Percentiles rank a stretch among this genome's conserved stretches.
Conservation (phyloP, 176 grass and related monocot genomes). For the Metroxylon sagu region DNA sequence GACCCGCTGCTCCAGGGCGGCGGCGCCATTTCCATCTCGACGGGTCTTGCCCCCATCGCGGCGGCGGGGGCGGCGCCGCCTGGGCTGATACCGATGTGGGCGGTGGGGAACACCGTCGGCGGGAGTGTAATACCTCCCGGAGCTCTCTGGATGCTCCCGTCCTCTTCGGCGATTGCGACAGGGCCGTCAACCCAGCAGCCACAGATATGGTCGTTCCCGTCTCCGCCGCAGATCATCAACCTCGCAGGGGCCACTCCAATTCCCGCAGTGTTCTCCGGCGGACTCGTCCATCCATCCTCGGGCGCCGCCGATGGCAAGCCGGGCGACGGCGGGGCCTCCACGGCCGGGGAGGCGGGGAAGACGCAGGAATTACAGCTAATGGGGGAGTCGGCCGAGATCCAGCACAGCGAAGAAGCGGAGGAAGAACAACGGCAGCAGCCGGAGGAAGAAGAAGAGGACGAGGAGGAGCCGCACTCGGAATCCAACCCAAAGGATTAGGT, state of each 20-base stretch:
- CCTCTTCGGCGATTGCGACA: constrained; percentile 1
- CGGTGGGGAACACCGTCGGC: background rate
- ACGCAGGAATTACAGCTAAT: too few species aligned
- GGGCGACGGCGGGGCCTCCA: too few species aligned
- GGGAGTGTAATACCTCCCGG: constrained; percentile 32
- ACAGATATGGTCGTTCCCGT: constrained; percentile 44
- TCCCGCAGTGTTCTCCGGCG: constrained; percentile 9
- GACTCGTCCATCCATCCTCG: too few species aligned
- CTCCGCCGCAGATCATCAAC: constrained; percentile 46
- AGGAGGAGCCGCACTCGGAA: constrained; percentile 35
- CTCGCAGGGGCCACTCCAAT: constrained; percentile 30
- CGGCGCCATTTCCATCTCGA: constrained; percentile 46
- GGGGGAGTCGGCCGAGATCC: too few species aligned
- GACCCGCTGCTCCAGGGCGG: constrained; percentile 6
- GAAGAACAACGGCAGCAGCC: too few species aligned
- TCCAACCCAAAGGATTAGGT: constrained; percentile 43
- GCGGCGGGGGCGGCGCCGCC: constrained; percentile 12
- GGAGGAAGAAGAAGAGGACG: constrained; percentile 33
- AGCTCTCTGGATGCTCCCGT: constrained; percentile 71
- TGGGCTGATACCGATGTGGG: constrained; percentile 47
- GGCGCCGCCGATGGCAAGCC: background rate
- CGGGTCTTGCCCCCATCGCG: constrained; percentile 49
- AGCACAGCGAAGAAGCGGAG: too few species aligned
- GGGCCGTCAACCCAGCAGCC: constrained; percentile 18
- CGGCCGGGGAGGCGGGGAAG: too few species aligned